Evolutionary conservation across 1,284 basidiomycete genomes (phyloP).

Genomic region (Austroboletus niveus): DNA sequence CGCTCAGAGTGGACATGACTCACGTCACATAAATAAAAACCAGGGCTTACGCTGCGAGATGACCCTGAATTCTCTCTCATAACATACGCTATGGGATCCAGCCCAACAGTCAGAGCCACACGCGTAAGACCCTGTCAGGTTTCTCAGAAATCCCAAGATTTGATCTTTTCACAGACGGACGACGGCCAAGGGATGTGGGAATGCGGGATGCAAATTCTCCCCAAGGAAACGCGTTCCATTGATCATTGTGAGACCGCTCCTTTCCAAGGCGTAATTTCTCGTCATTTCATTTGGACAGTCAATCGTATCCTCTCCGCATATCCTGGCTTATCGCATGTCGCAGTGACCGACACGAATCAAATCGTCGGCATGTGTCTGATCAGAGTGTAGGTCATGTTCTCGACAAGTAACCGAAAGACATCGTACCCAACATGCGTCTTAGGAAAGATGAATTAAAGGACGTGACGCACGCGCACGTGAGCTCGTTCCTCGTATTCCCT

Average conservation of each 20-base stretch:
- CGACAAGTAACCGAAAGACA: too few relatives aligned
- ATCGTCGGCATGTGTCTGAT: slow-evolving; percentile 12
- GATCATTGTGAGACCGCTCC: neutral
- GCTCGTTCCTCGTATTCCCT: slow-evolving; percentile 5
- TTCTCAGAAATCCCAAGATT: neutral
- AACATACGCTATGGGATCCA: slow-evolving; percentile 27
- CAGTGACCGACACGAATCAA: neutral
- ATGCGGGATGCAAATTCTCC: neutral
- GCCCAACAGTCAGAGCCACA: slow-evolving; percentile 5
- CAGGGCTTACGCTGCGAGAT: neutral
- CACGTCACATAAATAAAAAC: neutral
- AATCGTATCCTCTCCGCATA: neutral
- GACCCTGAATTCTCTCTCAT: slow-evolving; percentile 21
- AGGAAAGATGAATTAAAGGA: slow-evolving; percentile 5
- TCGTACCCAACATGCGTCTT: neutral
- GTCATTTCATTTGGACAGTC: neutral
- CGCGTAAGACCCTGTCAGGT: neutral
- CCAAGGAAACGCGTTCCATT: neutral
- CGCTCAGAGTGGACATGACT: neutral
- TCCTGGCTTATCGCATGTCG: slow-evolving; percentile 10
- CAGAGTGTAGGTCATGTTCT: slow-evolving; percentile 5
- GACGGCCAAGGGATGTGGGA: slow-evolving; percentile 2
- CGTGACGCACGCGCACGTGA: slow-evolving; percentile 5
- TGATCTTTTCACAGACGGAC: neutral
- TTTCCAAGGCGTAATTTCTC: neutral